Conservation (phyloP, 2,329 filamentous ascomycete genomes). For the Colletotrichum phormii region DNA sequence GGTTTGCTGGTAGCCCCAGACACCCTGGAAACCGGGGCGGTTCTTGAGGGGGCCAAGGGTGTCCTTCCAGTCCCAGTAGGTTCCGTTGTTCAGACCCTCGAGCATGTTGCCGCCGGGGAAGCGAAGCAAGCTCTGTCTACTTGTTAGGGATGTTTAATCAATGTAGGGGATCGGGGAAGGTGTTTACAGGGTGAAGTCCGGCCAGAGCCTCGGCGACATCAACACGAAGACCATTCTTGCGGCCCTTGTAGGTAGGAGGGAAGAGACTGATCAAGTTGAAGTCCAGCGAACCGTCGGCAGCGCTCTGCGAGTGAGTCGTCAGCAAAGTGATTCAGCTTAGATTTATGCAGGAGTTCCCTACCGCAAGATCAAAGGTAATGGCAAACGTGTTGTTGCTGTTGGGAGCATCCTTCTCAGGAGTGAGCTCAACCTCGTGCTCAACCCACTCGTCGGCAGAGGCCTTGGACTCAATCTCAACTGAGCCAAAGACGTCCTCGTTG, state of each 20-base stretch:
- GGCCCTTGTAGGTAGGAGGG: conserved; percentile 69
- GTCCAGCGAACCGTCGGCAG: conserved; percentile 57
- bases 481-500: conserved; percentile 57
- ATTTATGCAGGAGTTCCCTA: conserved; percentile 34
- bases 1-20: conserved; percentile 72
- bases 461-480: conserved; percentile 58
- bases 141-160: not conserved
- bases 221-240: conserved; percentile 67
- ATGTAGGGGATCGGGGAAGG: too few species aligned
- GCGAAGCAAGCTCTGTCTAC: conserved; percentile 61
- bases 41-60: conserved; percentile 65
- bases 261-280: conserved; percentile 71
- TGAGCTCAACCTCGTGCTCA: conserved; percentile 61
- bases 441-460: conserved; percentile 58
- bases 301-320: conserved; percentile 42
- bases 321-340: not conserved
- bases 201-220: conserved; percentile 67
- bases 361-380: conserved; percentile 61
- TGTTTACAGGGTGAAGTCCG: conserved; percentile 59
- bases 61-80: conserved; percentile 64
- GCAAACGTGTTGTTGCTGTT: conserved; percentile 68
- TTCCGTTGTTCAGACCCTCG: conserved; percentile 56
- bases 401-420: conserved; percentile 58
- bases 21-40: conserved; percentile 65
- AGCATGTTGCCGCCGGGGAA: conserved; percentile 76